Percentiles rank a stretch among this genome's conserved stretches.
These are phyloP conservation scores for Pseudocercospora pini-densiflorae DNA, from an alignment of 2,329 filamentous ascomycete genomes.

Conservation along the genomic window DNA sequence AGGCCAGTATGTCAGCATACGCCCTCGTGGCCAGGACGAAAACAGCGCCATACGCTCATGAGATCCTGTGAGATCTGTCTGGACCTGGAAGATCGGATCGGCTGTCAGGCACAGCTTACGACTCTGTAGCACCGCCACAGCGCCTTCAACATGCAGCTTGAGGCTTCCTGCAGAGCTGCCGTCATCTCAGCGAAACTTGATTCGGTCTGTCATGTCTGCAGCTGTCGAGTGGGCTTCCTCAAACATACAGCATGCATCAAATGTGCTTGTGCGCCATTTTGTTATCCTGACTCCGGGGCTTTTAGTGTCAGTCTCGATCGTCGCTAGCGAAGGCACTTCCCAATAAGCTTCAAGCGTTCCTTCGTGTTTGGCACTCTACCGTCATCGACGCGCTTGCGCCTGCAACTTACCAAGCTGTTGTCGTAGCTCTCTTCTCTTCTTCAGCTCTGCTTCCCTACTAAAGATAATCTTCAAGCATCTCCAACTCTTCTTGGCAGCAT, in stretches of 20 bases:
- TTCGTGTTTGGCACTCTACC: not conserved
- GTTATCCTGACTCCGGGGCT: not conserved
- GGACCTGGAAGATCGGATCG: not conserved
- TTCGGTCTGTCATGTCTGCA: not conserved
- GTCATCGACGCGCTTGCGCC: conserved; percentile 1
- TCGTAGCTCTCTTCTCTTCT: not conserved
- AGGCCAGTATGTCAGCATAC: too few species aligned
- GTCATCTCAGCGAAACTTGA: not conserved
- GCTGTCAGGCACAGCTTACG: not conserved
- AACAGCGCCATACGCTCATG: not conserved
- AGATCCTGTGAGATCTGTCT: not conserved
- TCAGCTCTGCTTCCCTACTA: not conserved
- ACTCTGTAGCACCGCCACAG: not conserved
- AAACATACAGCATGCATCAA: not conserved
- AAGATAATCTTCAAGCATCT: not conserved
- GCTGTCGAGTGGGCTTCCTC: not conserved
- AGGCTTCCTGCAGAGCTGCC: not conserved
- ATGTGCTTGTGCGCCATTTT: not conserved
- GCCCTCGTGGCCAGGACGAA: too few species aligned
- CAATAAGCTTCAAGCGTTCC: conserved; percentile 6
- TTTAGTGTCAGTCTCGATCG: not conserved
- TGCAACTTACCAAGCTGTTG: not conserved
- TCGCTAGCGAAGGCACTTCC: not conserved
- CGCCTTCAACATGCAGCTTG: not conserved
- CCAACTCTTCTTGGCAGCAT: not conserved